Conservation (phyloP, 805 yeast species). For the Saccharomycopsis microspora region DNA sequence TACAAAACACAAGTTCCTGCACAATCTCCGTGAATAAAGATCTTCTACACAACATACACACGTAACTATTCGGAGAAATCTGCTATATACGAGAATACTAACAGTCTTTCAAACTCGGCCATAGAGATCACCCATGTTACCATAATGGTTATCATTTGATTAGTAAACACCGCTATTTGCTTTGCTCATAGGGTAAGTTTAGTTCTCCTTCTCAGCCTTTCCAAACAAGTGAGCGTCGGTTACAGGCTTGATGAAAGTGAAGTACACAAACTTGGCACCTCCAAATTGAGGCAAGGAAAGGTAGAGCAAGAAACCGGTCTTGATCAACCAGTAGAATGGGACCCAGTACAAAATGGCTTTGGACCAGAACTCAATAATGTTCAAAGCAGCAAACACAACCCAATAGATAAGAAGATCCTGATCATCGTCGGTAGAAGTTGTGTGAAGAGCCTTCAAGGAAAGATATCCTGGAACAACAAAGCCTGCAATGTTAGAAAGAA, state of each 20-base stretch:
- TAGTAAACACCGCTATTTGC: not conserved
- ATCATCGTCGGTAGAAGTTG: slow-evolving; percentile 62
- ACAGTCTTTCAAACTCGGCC: too few species aligned
- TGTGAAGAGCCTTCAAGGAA: slow-evolving; percentile 75
- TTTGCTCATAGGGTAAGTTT: not conserved
- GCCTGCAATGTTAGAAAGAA: slow-evolving; percentile 86
- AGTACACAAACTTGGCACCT: slow-evolving; percentile 74
- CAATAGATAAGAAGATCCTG: slow-evolving; percentile 87
- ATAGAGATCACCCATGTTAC: too few species aligned
- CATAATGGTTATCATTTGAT: too few species aligned
- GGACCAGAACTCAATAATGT: slow-evolving; percentile 93
- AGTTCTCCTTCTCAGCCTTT: not conserved
- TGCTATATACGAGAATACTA: too few species aligned
- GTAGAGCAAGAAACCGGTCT: slow-evolving; percentile 79
- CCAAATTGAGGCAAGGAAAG: slow-evolving; percentile 80
- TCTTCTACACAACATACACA: too few species aligned
- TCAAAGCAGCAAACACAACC: slow-evolving; percentile 94
- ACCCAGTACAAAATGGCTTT: slow-evolving; percentile 86
- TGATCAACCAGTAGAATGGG: slow-evolving; percentile 93
- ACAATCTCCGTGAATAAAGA: too few species aligned
- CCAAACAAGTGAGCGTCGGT: slow-evolving; percentile 26
- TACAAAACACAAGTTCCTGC: too few species aligned
- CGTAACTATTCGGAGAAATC: too few species aligned
- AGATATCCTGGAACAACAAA: slow-evolving; percentile 83
- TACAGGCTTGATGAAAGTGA: slow-evolving; percentile 55